Percentiles rank a stretch among this genome's conserved stretches.
These are phyloP conservation scores for Cyanidiococcus yangmingshanensis DNA, from an alignment of 23 red algal species.

Conservation along the genomic window DNA sequence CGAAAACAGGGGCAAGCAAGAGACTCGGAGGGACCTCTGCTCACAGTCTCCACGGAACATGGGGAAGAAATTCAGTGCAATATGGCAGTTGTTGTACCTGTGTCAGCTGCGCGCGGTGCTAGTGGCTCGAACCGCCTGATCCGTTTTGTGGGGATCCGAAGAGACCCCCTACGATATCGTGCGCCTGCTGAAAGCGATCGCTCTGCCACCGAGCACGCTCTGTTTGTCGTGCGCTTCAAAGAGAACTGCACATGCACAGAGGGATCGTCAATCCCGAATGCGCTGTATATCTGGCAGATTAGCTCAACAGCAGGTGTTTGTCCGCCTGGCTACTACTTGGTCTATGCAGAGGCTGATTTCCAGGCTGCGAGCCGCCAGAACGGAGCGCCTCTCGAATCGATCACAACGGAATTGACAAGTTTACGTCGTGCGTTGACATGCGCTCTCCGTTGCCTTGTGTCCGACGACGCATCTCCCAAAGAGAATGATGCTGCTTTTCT, in stretches of 20 bases:
- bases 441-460: background rate
- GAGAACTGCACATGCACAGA: background rate
- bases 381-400: background rate
- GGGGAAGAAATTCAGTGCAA: background rate
- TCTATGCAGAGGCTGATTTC: background rate
- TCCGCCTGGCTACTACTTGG: background rate
- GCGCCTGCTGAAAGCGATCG: background rate
- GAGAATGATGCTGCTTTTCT: background rate
- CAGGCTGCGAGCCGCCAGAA: background rate
- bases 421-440: background rate
- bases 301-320: background rate
- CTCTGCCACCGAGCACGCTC: background rate
- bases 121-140: background rate
- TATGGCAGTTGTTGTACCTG: background rate
- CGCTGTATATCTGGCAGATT: slow-evolving; percentile 8
- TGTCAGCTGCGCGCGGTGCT: background rate
- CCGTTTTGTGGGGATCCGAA: background rate
- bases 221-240: background rate
- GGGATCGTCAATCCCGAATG: background rate
- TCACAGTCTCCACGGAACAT: background rate
- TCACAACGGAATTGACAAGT: background rate
- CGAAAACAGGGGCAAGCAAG: background rate
- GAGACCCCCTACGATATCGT: background rate
- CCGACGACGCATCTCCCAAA: background rate
- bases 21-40: background rate